Evolutionary conservation across 1,284 basidiomycete genomes (phyloP).

Genomic region (Tremellales sp.): DNA sequence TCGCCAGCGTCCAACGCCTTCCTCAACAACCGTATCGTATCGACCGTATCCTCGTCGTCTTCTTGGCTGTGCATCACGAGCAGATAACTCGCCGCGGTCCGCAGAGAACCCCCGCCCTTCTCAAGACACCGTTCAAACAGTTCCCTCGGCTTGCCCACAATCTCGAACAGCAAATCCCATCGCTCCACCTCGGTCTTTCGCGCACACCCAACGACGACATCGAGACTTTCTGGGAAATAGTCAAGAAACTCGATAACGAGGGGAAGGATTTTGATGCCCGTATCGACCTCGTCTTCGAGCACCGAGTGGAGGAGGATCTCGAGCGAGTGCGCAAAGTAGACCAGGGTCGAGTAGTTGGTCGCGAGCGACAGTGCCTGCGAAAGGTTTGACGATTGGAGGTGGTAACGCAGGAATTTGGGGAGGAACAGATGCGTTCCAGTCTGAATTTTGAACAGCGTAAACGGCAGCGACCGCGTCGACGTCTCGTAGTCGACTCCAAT

Average conservation of each 20-base stretch:
- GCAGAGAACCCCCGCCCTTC: slow-evolving; percentile 59
- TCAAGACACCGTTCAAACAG: slow-evolving; percentile 90
- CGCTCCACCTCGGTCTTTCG: slow-evolving; percentile 92
- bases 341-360: slow-evolving; percentile 76
- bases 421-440: slow-evolving; percentile 95
- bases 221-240: slow-evolving; percentile 82
- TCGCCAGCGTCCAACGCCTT: slow-evolving; percentile 67
- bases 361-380: slow-evolving; percentile 81
- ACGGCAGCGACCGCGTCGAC: slow-evolving; percentile 73
- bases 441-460: slow-evolving; percentile 85
- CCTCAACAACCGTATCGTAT: slow-evolving; percentile 71
- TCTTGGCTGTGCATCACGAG: slow-evolving; percentile 91
- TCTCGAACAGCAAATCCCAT: slow-evolving; percentile 83
- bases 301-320: slow-evolving; percentile 93
- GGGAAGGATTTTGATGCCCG: slow-evolving; percentile 55
- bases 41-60: slow-evolving; percentile 70
- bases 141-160: slow-evolving; percentile 82
- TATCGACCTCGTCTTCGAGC: slow-evolving; percentile 78
- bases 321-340: slow-evolving; percentile 90
- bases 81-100: slow-evolving; percentile 89
- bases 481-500: slow-evolving; percentile 91
- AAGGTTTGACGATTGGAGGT: slow-evolving; percentile 68
- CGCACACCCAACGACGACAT: slow-evolving; percentile 93
- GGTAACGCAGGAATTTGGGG: slow-evolving; percentile 82
- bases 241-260: slow-evolving; percentile 86